Conservation (phyloP, 1,284 basidiomycete genomes). For the Hypsizygus ulmarius region DNA sequence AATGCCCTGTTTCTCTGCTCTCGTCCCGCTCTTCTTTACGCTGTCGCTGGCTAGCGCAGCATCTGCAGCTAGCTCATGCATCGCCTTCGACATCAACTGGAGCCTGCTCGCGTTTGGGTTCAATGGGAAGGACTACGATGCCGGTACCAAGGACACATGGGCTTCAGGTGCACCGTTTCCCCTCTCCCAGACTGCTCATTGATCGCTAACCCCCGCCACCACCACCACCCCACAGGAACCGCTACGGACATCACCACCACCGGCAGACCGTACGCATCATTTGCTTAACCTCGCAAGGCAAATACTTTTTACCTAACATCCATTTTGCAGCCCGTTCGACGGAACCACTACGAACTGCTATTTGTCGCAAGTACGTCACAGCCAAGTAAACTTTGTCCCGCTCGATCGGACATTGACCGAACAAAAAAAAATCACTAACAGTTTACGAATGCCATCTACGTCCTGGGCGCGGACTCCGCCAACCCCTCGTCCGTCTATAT, state of each 20-base stretch:
- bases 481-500: constrained; percentile 67
- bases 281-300: neutral
- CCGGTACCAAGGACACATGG: constrained; percentile 66
- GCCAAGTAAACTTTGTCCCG: neutral
- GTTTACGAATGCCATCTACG: constrained; percentile 77
- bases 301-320: neutral
- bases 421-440: constrained; percentile 26
- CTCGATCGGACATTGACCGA: neutral
- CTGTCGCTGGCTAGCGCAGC: constrained; percentile 41
- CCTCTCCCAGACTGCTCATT: neutral
- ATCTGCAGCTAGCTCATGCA: constrained; percentile 49
- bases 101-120: constrained; percentile 74
- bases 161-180: constrained; percentile 42
- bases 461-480: constrained; percentile 69
- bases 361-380: constrained; percentile 53
- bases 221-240: no score
- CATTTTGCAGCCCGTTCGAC: constrained; percentile 57
- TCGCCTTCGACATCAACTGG: constrained; percentile 67
- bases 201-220: constrained; percentile 1
- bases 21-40: constrained; percentile 62
- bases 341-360: constrained; percentile 67
- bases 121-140: constrained; percentile 71
- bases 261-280: constrained; percentile 62
- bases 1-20: constrained; percentile 37
- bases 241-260: constrained; percentile 63